phyloP scores from a whole-genome alignment of 306 rosid genomes.

The Rosa lucieae region DNA sequence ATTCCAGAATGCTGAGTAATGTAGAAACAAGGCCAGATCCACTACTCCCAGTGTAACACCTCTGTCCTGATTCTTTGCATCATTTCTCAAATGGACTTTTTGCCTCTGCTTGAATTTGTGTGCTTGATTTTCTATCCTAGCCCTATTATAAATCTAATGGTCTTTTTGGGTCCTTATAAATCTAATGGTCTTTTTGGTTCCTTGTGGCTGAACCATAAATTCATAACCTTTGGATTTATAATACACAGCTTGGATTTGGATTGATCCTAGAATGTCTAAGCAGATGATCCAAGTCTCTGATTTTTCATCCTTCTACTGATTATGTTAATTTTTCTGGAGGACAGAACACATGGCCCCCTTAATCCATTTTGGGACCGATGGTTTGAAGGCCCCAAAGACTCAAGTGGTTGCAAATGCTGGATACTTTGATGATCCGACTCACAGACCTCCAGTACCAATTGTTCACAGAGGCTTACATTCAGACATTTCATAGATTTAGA shows the following conservation, averaged over 20 bases:
- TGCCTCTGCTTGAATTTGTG: background rate
- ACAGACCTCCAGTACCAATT: slow-evolving; percentile 8
- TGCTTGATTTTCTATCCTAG: background rate
- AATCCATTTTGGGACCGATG: slow-evolving; percentile 89
- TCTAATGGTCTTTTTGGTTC: background rate
- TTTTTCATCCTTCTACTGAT: slow-evolving; percentile 5
- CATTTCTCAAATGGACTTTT: background rate
- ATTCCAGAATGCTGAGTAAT: slow-evolving; percentile 65
- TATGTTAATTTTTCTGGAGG: slow-evolving; percentile 18
- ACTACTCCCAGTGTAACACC: slow-evolving; percentile 69
- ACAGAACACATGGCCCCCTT: slow-evolving; percentile 75
- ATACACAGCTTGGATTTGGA: background rate
- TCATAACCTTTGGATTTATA: background rate
- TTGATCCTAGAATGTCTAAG: background rate
- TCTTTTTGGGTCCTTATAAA: background rate
- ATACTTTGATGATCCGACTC: slow-evolving; percentile 51
- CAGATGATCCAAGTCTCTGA: background rate
- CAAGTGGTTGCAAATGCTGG: slow-evolving; percentile 90
- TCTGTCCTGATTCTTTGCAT: slow-evolving; percentile 8
- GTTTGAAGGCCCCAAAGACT: slow-evolving; percentile 93
- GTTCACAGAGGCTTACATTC: slow-evolving; percentile 29
- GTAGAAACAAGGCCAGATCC: slow-evolving; percentile 90
- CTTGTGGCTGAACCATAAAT: background rate
- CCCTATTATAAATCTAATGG: background rate
- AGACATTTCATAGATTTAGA: slow-evolving; percentile 2